Conservation (phyloP, 2,329 filamentous ascomycete genomes). For the Monilinia laxa region DNA sequence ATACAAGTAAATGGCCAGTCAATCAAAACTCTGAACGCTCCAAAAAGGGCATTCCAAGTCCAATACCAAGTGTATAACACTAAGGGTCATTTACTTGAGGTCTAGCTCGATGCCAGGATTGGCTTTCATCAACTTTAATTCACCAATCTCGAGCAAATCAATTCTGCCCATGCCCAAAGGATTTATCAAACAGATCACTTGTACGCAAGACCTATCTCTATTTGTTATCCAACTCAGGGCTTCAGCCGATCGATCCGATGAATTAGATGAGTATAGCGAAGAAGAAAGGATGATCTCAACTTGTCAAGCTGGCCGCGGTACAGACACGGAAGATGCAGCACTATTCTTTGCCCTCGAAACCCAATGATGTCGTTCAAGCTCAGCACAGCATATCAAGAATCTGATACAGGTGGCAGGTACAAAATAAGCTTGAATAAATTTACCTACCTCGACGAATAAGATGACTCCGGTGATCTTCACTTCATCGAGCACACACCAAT, state of each 20-base stretch:
- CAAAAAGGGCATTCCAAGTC: no score
- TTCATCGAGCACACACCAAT: conserved; percentile 72
- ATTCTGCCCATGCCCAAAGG: no score
- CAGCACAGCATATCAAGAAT: conserved; percentile 71
- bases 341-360: conserved; percentile 6
- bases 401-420: conserved; percentile 80
- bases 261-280: conserved; percentile 20
- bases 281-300: conserved; percentile 41
- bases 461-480: conserved; percentile 69
- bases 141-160: no score
- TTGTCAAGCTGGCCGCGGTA: conserved; percentile 32
- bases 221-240: background rate
- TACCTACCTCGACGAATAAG: conserved; percentile 69
- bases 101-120: no score
- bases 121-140: no score
- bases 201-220: background rate
- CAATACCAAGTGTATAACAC: no score
- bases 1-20: background rate
- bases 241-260: conserved; percentile 23
- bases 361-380: conserved; percentile 55
- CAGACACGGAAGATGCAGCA: conserved; percentile 35
- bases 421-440: conserved; percentile 68
- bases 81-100: no score
- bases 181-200: background rate
- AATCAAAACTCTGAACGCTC: background rate